Evolutionary conservation across 1,284 basidiomycete species (phyloP), one percentile per base, ranked within the genome.

Genomic region (Malassezia japonica): DNA sequence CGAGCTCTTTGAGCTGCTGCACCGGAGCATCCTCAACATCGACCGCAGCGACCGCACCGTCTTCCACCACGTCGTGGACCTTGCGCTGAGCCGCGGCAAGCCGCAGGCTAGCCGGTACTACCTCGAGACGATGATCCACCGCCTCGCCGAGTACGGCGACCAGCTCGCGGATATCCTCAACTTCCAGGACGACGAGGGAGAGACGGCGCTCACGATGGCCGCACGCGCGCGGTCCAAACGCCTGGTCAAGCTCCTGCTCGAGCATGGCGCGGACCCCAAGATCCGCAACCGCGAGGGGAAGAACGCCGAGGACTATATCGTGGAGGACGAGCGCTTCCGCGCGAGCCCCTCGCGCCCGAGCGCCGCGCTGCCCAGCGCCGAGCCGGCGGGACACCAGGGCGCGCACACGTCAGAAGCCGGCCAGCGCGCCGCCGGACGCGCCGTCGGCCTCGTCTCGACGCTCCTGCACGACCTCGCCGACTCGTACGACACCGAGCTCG

Each of bases 91-190:
- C 43, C 95, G 96, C 75, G 87, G 87, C 55, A 99, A 99, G 77
- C 87, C 89, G 0, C 92, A 98, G 62, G 94, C 94, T 3, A 88
- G 92, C 2, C 82, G 92, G 20, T 99, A 98, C 76, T 98, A 99
- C 76, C 89, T 98, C 86, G 94, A 99, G 76, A 94, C 89, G 2
- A 85, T 98, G 48, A 79, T 98, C 49, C 80, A 79, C 39, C 82
- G 91, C 36, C 79, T 99, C 16, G 79, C 86, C n/a, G 90, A 95
- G 70, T 99, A 89, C 75, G 91, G 92, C 2, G 86, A 87, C 64
- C 94, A 99, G 74, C 78, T 99, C 15, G 88, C 90, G 31, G 94
- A 99, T 71, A 90, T 99, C 43, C 88, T 99, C 75, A 99, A 99
- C 72, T 98, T 98, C 75, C 94, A 94, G 74, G 94, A 98, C 72